Percentiles rank a stretch among this genome's conserved stretches.
phyloP scores from a whole-genome alignment of 305 asterid species.

The Solanum hybrid region DNA sequence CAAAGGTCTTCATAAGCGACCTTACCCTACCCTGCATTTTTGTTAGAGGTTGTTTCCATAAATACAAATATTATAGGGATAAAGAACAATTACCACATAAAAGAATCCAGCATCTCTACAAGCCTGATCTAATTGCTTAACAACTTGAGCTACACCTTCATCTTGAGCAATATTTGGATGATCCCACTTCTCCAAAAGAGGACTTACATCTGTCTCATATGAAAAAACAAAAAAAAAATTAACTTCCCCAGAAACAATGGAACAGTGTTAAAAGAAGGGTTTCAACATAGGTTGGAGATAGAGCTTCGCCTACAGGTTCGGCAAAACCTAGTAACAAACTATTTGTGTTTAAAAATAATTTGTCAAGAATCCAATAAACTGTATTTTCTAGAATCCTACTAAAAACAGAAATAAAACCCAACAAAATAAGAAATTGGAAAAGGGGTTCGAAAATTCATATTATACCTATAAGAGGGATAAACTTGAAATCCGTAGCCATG shows the following conservation, averaged over 20 bases:
- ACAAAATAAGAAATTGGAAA: not conserved
- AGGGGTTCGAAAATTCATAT: not conserved
- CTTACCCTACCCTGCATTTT: not conserved
- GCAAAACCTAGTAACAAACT: not conserved
- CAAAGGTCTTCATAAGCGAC: not conserved
- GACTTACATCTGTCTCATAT: conserved; percentile 42
- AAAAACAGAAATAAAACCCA: too few relatives aligned
- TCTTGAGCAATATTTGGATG: conserved; percentile 51
- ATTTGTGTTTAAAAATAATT: not conserved
- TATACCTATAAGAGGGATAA: conserved; percentile 70
- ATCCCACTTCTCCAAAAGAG: conserved; percentile 62
- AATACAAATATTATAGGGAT: not conserved
- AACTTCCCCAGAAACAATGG: not conserved
- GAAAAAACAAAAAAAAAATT: not conserved
- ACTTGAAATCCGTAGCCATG: conserved; percentile 76
- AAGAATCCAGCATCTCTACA: conserved; percentile 78
- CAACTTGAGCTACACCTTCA: conserved; percentile 51
- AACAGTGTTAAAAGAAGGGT: not conserved
- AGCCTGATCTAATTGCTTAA: conserved; percentile 55
- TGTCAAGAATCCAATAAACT: not conserved
- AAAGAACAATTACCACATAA: conserved; percentile 45
- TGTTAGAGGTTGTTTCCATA: too few relatives aligned
- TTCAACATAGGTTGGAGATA: not conserved
- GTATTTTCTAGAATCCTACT: not conserved
- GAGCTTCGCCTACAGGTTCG: not conserved